phyloP scores from a whole-genome alignment of 1,284 basidiomycete species.

The Coriolopsis trogii region DNA sequence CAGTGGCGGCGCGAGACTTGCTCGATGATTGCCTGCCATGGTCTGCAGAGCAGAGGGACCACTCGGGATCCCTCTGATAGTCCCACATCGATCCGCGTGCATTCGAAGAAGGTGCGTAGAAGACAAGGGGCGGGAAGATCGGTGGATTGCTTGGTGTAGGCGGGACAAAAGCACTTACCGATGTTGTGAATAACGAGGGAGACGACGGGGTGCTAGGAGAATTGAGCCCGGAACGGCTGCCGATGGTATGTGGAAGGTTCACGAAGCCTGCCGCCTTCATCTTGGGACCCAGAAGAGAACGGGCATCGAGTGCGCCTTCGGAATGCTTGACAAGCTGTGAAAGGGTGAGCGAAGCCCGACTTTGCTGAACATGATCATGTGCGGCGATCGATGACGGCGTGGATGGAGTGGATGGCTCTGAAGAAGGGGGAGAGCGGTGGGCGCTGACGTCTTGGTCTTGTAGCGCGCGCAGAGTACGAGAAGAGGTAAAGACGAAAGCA shows the following conservation, averaged over 20 bases:
- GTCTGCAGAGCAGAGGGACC: constrained; percentile 2
- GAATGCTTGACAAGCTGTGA: constrained; percentile 33
- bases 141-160: constrained; percentile 34
- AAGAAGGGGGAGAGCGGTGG: constrained; percentile 2
- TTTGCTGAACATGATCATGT: constrained; percentile 1
- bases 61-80: constrained; percentile 25
- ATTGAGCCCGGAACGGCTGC: constrained; percentile 7
- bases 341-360: constrained; percentile 22
- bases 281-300: constrained; percentile 33
- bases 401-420: constrained; percentile 9
- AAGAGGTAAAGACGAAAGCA: constrained; percentile 36
- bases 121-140: constrained; percentile 35
- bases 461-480: constrained; percentile 26
- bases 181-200: background rate
- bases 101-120: constrained; percentile 25
- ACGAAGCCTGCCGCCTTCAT: constrained; percentile 38
- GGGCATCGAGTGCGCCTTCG: constrained; percentile 33
- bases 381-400: constrained; percentile 4
- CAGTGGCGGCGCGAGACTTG: too few relatives aligned
- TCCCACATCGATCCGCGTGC: constrained; percentile 30
- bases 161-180: constrained; percentile 10
- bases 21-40: background rate
- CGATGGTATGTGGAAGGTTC: constrained; percentile 26
- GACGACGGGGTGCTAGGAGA: constrained; percentile 5
- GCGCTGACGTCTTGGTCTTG: constrained; percentile 13